A percentile compares a stretch with the other conserved stretches of the same genome.
These are phyloP conservation scores for Taiozyma sp. DNA, from an alignment of 1,139 yeast species.

Conservation along the genomic window DNA sequence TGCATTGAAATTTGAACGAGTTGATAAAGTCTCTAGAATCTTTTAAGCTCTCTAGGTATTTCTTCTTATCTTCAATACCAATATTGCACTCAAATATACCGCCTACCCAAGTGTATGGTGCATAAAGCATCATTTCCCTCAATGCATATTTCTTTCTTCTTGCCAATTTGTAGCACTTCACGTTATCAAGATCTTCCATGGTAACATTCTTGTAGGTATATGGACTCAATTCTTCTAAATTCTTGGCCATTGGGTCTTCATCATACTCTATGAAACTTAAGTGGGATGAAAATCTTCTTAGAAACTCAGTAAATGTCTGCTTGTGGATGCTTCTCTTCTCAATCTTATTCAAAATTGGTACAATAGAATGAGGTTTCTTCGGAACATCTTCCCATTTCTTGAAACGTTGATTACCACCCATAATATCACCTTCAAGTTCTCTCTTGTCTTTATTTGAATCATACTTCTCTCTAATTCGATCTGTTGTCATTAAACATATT, in stretches of 20 bases:
- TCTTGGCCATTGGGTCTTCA: conserved; percentile 12
- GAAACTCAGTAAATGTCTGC: conserved; percentile 10
- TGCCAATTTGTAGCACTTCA: conserved; percentile 58
- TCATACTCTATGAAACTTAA: conserved; percentile 13
- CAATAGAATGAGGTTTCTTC: conserved; percentile 4
- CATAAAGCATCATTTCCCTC: conserved; percentile 43
- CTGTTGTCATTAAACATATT: conserved; percentile 42
- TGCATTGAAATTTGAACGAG: conserved; percentile 33
- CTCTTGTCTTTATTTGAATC: neutral
- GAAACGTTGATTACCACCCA: neutral
- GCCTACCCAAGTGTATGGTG: conserved; percentile 63
- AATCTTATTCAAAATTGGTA: neutral
- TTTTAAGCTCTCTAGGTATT: conserved; percentile 28
- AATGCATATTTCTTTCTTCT: conserved; percentile 55
- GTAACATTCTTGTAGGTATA: conserved; percentile 14
- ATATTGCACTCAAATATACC: conserved; percentile 56
- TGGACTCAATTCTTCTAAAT: conserved; percentile 13
- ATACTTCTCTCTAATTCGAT: conserved; percentile 7
- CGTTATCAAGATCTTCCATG: conserved; percentile 24
- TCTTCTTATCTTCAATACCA: conserved; percentile 25
- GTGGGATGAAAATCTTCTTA: conserved; percentile 9
- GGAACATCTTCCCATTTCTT: conserved; percentile 3
- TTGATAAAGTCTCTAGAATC: conserved; percentile 12
- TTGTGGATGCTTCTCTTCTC: neutral
- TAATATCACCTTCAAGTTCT: neutral